Evolutionary conservation across 2,329 filamentous ascomycete genomes (phyloP).

Genomic region (Magnaporthiopsis incrustans): DNA sequence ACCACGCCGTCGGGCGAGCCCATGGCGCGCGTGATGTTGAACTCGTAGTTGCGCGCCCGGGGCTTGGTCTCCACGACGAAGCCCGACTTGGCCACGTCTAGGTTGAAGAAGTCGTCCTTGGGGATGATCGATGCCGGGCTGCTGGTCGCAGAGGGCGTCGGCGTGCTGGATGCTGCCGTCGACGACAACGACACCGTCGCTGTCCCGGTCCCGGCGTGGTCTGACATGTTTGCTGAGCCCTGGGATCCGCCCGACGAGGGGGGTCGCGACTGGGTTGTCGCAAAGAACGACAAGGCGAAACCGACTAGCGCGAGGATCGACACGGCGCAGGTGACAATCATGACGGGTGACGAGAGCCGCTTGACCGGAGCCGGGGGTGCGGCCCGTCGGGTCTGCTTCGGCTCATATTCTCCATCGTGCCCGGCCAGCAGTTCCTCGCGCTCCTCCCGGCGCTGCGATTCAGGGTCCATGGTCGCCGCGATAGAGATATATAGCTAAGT

Average conservation of each 20-base stretch:
- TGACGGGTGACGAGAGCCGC: conserved; percentile 3
- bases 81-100: conserved; percentile 2
- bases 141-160: neutral
- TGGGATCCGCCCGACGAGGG: neutral
- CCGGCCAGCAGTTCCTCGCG: conserved; percentile 7
- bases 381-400: neutral
- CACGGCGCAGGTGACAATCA: neutral
- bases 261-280: neutral
- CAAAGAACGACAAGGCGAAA: conserved; percentile 2
- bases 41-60: conserved; percentile 21
- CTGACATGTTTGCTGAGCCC: neutral
- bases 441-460: conserved; percentile 3
- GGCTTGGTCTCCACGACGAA: conserved; percentile 14
- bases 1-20: conserved; percentile 26
- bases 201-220: neutral
- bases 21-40: conserved; percentile 24
- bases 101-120: neutral
- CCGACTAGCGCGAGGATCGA: conserved; percentile 5
- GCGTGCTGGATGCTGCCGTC: neutral
- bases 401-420: neutral
- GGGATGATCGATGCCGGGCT: neutral
- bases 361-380: conserved; percentile 1
- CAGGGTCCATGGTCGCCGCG: neutral
- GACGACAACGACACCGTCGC: neutral
- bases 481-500: neutral